Evolutionary conservation across 2,329 filamentous ascomycete species (phyloP).

Genomic region (Alternaria dauci): DNA sequence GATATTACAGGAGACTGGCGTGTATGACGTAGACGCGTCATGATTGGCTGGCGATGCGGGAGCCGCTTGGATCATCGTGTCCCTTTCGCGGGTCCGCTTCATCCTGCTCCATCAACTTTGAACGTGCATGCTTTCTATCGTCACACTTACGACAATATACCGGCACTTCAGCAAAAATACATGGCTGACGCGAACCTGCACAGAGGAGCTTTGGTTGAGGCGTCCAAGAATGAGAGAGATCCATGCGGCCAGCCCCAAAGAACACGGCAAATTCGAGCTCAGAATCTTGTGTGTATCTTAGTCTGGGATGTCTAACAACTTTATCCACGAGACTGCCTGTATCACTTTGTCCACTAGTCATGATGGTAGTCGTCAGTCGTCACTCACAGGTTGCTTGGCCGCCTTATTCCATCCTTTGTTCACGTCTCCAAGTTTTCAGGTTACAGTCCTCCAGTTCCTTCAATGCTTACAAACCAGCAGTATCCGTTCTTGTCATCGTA

Average conservation of each 20-base stretch:
- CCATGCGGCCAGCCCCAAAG: background rate
- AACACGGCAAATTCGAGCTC: background rate
- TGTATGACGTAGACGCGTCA: background rate
- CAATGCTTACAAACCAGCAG: background rate
- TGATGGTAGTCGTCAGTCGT: background rate
- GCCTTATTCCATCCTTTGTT: background rate
- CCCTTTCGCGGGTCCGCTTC: conserved; percentile 2
- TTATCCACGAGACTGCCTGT: background rate
- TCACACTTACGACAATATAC: background rate
- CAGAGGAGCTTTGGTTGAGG: background rate
- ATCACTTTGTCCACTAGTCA: background rate
- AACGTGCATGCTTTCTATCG: background rate
- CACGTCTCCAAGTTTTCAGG: background rate
- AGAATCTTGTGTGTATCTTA: background rate
- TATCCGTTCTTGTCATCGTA: background rate
- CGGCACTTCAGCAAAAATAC: background rate
- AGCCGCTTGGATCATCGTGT: background rate
- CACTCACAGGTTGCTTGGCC: background rate
- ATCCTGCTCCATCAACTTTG: background rate
- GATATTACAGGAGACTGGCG: conserved; percentile 7
- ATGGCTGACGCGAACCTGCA: background rate
- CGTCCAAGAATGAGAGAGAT: background rate
- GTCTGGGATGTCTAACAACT: background rate
- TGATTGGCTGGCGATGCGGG: conserved; percentile 4
- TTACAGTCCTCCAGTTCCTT: background rate